A percentile compares a stretch with the other conserved stretches of the same genome.
These are phyloP conservation scores for Phytopythium delawarense DNA, from an alignment of 352 stramenopile species.

Conservation along the genomic window DNA sequence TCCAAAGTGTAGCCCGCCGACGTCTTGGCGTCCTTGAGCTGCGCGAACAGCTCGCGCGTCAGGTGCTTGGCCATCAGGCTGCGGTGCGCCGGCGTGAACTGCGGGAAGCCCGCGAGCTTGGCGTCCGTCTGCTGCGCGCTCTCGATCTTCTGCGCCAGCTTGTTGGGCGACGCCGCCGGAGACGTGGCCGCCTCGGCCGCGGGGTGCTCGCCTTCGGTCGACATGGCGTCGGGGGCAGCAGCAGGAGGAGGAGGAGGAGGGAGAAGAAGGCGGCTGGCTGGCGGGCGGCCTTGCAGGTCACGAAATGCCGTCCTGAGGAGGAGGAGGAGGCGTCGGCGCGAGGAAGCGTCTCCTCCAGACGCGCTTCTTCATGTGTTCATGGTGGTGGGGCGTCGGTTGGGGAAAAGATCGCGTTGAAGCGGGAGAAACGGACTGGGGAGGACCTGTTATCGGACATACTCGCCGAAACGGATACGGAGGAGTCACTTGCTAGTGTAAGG, in stretches of 20 bases:
- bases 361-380: background rate
- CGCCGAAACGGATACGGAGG: background rate
- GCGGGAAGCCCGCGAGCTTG: slow-evolving; percentile 62
- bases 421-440: background rate
- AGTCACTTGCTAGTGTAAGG: too few species aligned
- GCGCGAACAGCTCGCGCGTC: slow-evolving; percentile 59
- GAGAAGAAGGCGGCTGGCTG: background rate
- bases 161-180: slow-evolving; percentile 62
- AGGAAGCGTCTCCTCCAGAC: too few species aligned
- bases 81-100: slow-evolving; percentile 69
- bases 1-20: slow-evolving; percentile 73
- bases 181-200: slow-evolving; percentile 10
- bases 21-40: slow-evolving; percentile 60
- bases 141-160: slow-evolving; percentile 79
- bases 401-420: background rate
- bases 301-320: slow-evolving; percentile 15
- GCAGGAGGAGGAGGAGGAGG: background rate
- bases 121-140: slow-evolving; percentile 64
- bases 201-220: slow-evolving; percentile 20
- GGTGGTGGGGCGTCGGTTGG: background rate
- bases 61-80: slow-evolving; percentile 74
- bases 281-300: slow-evolving; percentile 2
- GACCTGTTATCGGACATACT: background rate
- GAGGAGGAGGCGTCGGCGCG: background rate
- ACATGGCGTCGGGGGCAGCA: slow-evolving; percentile 13